Evolutionary conservation across 2,329 filamentous ascomycete genomes (phyloP).

Genomic region (Penicillium thymicola): DNA sequence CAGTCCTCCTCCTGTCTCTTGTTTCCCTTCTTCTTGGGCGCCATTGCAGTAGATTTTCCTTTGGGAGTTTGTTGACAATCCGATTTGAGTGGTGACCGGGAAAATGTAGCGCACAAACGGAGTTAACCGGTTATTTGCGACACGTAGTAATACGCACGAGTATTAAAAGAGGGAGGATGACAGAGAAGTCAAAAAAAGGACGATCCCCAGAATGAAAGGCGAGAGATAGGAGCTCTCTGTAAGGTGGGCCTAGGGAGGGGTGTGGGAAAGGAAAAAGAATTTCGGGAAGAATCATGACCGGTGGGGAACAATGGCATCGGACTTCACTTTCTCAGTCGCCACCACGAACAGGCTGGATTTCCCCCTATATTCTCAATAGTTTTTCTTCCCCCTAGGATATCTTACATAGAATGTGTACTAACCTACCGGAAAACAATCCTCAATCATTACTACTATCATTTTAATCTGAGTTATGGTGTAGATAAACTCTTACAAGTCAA

Average conservation of each 20-base stretch:
- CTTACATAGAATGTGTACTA: background rate
- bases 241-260: constrained; percentile 17
- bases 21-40: constrained; percentile 92
- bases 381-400: background rate
- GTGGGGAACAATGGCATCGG: constrained; percentile 21
- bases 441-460: background rate
- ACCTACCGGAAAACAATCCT: background rate
- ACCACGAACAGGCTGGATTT: background rate
- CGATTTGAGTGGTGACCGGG: constrained; percentile 18
- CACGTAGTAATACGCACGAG: constrained; percentile 3
- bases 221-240: constrained; percentile 9
- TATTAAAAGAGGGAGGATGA: background rate
- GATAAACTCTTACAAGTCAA: background rate
- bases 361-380: background rate
- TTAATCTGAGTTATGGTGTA: background rate
- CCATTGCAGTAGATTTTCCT: constrained; percentile 55
- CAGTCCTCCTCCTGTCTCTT: constrained; percentile 86
- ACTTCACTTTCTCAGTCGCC: constrained; percentile 14
- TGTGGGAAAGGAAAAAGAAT: constrained; percentile 23
- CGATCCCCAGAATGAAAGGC: constrained; percentile 22
- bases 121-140: constrained; percentile 27
- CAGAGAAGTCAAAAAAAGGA: constrained; percentile 1
- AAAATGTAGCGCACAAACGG: constrained; percentile 25
- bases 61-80: constrained; percentile 3
- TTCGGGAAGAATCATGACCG: constrained; percentile 26